Percentiles rank a stretch among this genome's conserved stretches.
Conservation (phyloP, 2,329 filamentous ascomycete genomes). For the Colletotrichum sp. region DNA sequence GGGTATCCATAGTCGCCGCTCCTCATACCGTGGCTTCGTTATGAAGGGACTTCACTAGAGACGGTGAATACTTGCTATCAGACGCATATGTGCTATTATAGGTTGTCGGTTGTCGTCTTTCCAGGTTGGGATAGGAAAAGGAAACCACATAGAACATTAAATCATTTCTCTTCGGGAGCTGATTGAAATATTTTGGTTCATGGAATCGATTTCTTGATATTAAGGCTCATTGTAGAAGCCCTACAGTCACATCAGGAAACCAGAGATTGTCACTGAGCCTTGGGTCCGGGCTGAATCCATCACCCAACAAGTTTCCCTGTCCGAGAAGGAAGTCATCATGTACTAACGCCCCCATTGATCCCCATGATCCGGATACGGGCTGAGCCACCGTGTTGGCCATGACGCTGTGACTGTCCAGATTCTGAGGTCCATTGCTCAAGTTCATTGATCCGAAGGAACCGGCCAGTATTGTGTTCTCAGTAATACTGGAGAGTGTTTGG, state of each 20-base stretch:
- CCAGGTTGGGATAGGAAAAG: background rate
- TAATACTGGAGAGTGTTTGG: background rate
- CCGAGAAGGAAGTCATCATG: background rate
- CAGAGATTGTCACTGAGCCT: background rate
- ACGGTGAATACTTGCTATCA: no score
- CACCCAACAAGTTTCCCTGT: background rate
- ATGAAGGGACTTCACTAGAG: background rate
- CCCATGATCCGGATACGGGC: background rate
- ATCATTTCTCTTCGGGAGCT: background rate
- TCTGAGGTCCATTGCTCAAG: background rate
- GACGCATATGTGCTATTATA: fast-evolving
- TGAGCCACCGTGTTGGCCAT: background rate
- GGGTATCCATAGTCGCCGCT: background rate
- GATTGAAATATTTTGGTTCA: background rate
- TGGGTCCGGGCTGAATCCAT: background rate
- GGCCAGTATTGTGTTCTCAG: background rate
- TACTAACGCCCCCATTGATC: background rate
- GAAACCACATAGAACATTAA: background rate
- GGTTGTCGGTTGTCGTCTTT: background rate
- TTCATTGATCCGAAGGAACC: background rate
- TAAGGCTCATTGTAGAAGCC: background rate
- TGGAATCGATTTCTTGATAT: background rate
- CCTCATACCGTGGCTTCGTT: background rate
- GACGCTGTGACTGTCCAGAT: background rate
- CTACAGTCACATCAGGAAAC: background rate